These are phyloP conservation scores for Paspalum notatum DNA, from an alignment of 176 grass and related monocot genomes.

Conservation along the genomic window DNA sequence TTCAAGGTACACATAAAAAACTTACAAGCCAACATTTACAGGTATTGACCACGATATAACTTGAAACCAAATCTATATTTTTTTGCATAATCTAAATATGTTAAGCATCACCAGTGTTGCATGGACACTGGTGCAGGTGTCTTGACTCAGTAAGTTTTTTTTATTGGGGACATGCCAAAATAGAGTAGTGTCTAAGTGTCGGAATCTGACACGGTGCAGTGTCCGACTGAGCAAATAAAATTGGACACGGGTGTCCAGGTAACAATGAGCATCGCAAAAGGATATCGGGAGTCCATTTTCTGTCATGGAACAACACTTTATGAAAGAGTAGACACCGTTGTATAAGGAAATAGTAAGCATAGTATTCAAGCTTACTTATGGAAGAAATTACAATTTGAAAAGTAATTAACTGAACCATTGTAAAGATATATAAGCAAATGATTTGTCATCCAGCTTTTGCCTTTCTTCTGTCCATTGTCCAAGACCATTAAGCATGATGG, in stretches of 20 bases:
- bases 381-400: background rate
- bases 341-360: background rate
- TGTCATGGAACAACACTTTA: background rate
- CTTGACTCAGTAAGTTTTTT: too few relatives aligned
- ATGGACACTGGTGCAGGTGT: too few relatives aligned
- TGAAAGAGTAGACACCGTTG: background rate
- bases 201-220: too few relatives aligned
- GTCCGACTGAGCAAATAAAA: too few relatives aligned
- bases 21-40: background rate
- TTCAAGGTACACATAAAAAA: background rate
- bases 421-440: slow-evolving; percentile 2
- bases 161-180: too few relatives aligned
- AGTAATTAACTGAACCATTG: background rate
- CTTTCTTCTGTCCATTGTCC: background rate
- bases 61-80: background rate
- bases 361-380: background rate
- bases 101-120: background rate
- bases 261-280: background rate
- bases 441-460: background rate
- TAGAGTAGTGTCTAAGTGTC: too few relatives aligned
- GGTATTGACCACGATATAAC: background rate
- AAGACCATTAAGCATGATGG: slow-evolving; percentile 1
- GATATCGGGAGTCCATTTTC: background rate
- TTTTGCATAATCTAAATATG: background rate
- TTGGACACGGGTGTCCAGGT: too few relatives aligned